Evolutionary conservation across 2,329 filamentous ascomycete species (phyloP).

Genomic region (Talaromyces albobiverticillius): DNA sequence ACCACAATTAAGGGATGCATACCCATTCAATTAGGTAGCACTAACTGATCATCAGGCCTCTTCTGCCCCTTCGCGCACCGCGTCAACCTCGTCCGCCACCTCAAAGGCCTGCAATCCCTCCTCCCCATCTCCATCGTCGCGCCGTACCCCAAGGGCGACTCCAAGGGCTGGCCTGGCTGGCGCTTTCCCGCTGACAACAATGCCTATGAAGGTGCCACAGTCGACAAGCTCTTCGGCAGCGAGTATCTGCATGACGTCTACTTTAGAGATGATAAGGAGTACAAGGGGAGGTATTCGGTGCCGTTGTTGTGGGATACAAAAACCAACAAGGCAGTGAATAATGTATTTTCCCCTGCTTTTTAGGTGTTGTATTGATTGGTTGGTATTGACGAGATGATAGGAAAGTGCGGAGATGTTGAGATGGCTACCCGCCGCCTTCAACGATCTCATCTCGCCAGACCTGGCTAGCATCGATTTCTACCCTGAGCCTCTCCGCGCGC

Average conservation of each 20-base stretch:
- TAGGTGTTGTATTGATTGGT: too few relatives aligned
- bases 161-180: slow-evolving; percentile 63
- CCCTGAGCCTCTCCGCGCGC: slow-evolving; percentile 43
- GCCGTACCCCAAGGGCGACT: slow-evolving; percentile 65
- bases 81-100: slow-evolving; percentile 55
- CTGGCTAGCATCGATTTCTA: slow-evolving; percentile 51
- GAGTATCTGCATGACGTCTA: slow-evolving; percentile 62
- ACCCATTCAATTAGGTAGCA: too few relatives aligned
- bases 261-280: slow-evolving; percentile 59
- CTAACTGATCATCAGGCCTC: too few relatives aligned
- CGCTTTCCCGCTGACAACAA: slow-evolving; percentile 53
- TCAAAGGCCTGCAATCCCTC: slow-evolving; percentile 56
- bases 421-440: slow-evolving; percentile 57
- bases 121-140: slow-evolving; percentile 59
- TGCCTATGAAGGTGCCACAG: slow-evolving; percentile 58
- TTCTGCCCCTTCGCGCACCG: slow-evolving; percentile 67
- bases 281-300: slow-evolving; percentile 61
- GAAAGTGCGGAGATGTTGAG: slow-evolving; percentile 59
- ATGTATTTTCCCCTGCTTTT: too few relatives aligned
- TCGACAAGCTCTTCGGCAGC: slow-evolving; percentile 58
- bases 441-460: slow-evolving; percentile 45
- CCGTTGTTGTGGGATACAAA: slow-evolving; percentile 63
- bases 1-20: too few relatives aligned
- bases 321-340: slow-evolving; percentile 56
- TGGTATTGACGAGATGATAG: too few relatives aligned